phyloP scores from a whole-genome alignment of 495 filamentous ascomycete genomes.

The Thermothielavioides terrestris region DNA sequence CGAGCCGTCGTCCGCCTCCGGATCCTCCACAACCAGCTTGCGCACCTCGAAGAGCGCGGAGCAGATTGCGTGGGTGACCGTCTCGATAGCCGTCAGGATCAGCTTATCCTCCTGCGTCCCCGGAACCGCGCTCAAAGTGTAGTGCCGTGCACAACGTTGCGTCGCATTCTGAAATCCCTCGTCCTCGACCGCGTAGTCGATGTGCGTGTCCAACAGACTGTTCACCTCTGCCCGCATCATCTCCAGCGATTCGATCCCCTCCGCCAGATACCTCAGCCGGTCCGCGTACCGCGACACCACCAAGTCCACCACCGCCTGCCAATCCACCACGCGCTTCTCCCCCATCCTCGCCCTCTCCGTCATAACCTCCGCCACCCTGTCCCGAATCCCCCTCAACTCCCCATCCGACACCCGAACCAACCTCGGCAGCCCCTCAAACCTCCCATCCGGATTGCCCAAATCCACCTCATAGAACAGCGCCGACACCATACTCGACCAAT shows the following conservation, averaged over 20 bases:
- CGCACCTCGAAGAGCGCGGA: constrained; percentile 37
- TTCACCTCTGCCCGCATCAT: constrained; percentile 39
- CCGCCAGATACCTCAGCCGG: constrained; percentile 42
- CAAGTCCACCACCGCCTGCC: constrained; percentile 56
- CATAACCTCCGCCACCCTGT: constrained; percentile 36
- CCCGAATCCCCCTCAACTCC: constrained; percentile 35
- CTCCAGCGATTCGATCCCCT: constrained; percentile 24
- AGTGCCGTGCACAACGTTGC: constrained; percentile 45
- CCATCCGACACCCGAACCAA: constrained; percentile 29
- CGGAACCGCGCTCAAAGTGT: constrained; percentile 17
- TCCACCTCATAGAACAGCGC: constrained; percentile 48
- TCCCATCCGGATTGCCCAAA: constrained; percentile 33
- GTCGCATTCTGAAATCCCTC: constrained; percentile 30
- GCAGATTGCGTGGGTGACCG: constrained; percentile 45
- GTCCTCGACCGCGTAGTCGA: constrained; percentile 37
- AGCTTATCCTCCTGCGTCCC: constrained; percentile 29
- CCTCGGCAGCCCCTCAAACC: constrained; percentile 22
- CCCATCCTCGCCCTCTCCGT: constrained; percentile 10
- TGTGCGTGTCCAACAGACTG: constrained; percentile 40
- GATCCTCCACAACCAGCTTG: constrained; percentile 13
- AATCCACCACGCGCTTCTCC: constrained; percentile 33
- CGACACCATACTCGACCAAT: constrained; percentile 55
- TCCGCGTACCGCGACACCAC: constrained; percentile 49
- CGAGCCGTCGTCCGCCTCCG: constrained; percentile 5
- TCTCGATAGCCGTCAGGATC: constrained; percentile 36